These are phyloP conservation scores for Epichloe gansuensis DNA, from an alignment of 2,329 filamentous ascomycete genomes.

Conservation along the genomic window DNA sequence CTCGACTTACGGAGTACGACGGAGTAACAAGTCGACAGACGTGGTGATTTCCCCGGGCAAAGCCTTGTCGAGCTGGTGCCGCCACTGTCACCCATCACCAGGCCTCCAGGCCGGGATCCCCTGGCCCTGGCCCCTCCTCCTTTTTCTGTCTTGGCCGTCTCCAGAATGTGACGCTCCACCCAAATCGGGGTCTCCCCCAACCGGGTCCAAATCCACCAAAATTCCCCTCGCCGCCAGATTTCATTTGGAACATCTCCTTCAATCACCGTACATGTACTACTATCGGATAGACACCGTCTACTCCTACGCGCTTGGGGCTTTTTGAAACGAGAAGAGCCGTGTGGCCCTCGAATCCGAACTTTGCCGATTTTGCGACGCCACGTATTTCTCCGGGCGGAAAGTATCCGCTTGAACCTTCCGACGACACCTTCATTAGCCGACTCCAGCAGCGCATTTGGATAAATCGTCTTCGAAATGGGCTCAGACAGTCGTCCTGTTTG, in stretches of 20 bases:
- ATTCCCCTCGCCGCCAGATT: background rate
- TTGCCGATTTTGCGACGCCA: background rate
- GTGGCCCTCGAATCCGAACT: background rate
- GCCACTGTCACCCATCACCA: background rate
- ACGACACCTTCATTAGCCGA: background rate
- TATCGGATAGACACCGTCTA: background rate
- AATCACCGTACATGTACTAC: background rate
- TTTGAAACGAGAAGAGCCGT: background rate
- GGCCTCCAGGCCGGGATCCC: background rate
- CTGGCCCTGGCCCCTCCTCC: background rate
- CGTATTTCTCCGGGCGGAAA: background rate
- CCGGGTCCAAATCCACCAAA: background rate
- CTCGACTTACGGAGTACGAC: too few species aligned
- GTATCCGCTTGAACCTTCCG: background rate
- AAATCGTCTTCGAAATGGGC: conserved; percentile 12
- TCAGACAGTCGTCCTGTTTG: conserved; percentile 19
- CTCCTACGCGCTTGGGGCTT: background rate
- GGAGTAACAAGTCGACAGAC: background rate
- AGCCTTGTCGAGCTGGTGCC: background rate
- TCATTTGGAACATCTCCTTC: background rate
- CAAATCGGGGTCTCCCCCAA: conserved; percentile 3
- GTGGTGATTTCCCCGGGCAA: background rate
- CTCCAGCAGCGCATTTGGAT: background rate
- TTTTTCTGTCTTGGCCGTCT: background rate
- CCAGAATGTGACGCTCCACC: conserved; percentile 3